Percentiles rank a stretch among this genome's conserved stretches.
phyloP scores from a whole-genome alignment of 768 basidiomycete genomes.

The Crassisporium funariophilum region DNA sequence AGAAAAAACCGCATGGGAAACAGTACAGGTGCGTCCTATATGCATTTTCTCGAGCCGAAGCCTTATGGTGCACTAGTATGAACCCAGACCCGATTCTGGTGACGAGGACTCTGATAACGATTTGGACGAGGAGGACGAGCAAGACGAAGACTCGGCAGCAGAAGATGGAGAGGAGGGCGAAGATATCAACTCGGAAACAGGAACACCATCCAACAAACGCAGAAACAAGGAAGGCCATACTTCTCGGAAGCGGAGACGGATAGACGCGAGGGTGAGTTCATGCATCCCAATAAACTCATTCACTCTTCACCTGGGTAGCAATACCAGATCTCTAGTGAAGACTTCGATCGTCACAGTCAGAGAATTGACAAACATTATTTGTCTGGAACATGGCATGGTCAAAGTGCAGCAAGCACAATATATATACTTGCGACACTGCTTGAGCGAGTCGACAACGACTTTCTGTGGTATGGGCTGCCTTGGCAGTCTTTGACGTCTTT shows the following conservation, averaged over 20 bases:
- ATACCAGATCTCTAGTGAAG: conserved; percentile 66
- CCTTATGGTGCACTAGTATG: conserved; percentile 52
- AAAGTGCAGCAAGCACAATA: conserved; percentile 85
- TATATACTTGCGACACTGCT: conserved; percentile 90
- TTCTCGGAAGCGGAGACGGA: conserved; percentile 59
- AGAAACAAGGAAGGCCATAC: conserved; percentile 43
- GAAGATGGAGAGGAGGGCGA: conserved; percentile 46
- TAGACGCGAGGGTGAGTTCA: conserved; percentile 45
- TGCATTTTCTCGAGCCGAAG: conserved; percentile 1
- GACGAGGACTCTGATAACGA: conserved; percentile 58
- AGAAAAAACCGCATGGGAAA: conserved; percentile 83
- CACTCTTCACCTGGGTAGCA: conserved; percentile 30
- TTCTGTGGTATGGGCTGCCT: conserved; percentile 72
- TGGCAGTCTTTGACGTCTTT: background rate
- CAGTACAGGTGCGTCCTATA: conserved; percentile 63
- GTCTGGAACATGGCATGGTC: conserved; percentile 84
- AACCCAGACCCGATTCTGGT: conserved; percentile 75
- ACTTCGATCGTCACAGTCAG: conserved; percentile 63
- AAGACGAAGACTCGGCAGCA: conserved; percentile 48
- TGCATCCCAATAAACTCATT: conserved; percentile 4
- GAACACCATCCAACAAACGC: conserved; percentile 47
- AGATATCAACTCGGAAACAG: conserved; percentile 13
- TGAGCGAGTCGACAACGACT: conserved; percentile 90
- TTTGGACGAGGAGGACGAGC: conserved; percentile 42
- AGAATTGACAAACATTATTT: conserved; percentile 81